Percentiles rank a stretch among this genome's conserved stretches.
phyloP scores from a whole-genome alignment of 768 basidiomycete species.

The Coprinopsis cinerea region DNA sequence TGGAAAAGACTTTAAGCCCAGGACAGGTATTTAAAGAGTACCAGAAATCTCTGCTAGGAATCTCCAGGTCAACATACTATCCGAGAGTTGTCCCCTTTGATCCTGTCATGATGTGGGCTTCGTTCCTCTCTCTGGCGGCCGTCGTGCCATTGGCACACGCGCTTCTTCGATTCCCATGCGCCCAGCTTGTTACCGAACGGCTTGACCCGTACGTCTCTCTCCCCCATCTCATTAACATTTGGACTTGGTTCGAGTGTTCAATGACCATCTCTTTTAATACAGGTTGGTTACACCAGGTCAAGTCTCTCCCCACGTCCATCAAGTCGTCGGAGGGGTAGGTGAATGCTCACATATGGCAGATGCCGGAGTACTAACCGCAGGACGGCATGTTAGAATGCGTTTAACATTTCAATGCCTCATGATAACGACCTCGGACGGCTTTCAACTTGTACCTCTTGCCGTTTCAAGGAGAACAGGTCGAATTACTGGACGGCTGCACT shows the following conservation, averaged over 20 bases:
- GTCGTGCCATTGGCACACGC: constrained; percentile 7
- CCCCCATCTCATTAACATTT: too few species aligned
- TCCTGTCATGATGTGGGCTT: constrained; percentile 8
- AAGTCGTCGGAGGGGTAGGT: constrained; percentile 6
- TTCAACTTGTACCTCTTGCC: constrained; percentile 4
- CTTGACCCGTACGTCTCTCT: constrained; percentile 3
- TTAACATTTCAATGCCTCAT: constrained; percentile 6
- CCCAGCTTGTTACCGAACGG: constrained; percentile 7
- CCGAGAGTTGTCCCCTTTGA: too few species aligned
- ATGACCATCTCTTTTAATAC: too few species aligned
- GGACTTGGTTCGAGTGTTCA: too few species aligned
- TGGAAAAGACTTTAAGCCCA: too few species aligned
- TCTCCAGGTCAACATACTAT: too few species aligned
- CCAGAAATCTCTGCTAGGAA: too few species aligned
- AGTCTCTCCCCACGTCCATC: constrained; percentile 9
- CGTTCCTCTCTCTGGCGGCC: constrained; percentile 9
- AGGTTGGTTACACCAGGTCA: constrained; percentile 10
- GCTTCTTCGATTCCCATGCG: constrained; percentile 1
- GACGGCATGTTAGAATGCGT: background rate
- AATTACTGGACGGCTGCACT: constrained; percentile 9
- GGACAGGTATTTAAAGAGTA: too few species aligned
- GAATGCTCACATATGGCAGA: background rate
- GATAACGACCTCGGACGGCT: background rate
- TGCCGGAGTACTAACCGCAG: too few species aligned
- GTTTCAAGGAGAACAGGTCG: constrained; percentile 8